Evolutionary conservation across 176 grass and related monocot species (phyloP).

Genomic region (Elaeis guineensis): DNA sequence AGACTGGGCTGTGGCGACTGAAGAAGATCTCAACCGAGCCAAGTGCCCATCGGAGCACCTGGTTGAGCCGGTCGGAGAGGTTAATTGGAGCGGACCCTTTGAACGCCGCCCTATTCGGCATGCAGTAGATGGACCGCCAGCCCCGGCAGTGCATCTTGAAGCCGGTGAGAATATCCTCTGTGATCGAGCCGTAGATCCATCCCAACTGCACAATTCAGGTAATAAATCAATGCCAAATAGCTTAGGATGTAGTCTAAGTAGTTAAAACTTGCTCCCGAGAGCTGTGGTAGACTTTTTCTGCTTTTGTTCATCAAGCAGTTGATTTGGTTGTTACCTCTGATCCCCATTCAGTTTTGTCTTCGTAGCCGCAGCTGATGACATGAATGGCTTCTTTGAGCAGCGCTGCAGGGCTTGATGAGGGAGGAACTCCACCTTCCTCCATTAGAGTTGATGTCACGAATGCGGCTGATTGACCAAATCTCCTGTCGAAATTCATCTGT

Average conservation of each 20-base stretch:
- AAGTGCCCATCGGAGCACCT: constrained; percentile 96
- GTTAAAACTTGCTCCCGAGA: too few species aligned
- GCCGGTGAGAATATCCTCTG: constrained; percentile 91
- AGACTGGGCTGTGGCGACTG: constrained; percentile 80
- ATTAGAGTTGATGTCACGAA: constrained; percentile 96
- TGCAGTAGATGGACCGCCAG: constrained; percentile 98
- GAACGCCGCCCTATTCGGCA: constrained; percentile 76
- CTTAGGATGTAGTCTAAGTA: too few species aligned
- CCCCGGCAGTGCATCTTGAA: constrained; percentile 99
- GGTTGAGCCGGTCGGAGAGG: constrained; percentile 89
- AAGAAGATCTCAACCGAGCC: constrained; percentile 99
- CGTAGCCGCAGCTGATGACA: constrained; percentile 98
- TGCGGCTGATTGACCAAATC: constrained; percentile 93
- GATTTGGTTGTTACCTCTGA: constrained; percentile 42
- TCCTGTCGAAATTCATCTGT: constrained; percentile 99
- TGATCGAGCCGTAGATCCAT: constrained; percentile 99
- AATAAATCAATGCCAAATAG: not conserved
- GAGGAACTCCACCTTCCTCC: constrained; percentile 93
- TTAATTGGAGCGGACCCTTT: constrained; percentile 97
- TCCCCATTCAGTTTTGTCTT: constrained; percentile 97
- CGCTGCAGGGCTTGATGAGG: constrained; percentile 84
- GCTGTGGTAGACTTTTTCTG: too few species aligned
- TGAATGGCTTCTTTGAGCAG: constrained; percentile 99
- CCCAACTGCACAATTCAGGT: constrained; percentile 45
- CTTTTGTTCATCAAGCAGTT: too few species aligned